A percentile compares a stretch with the other conserved stretches of the same genome.
These are phyloP conservation scores for Agrocybe pediades DNA, from an alignment of 768 basidiomycete species.

Conservation along the genomic window DNA sequence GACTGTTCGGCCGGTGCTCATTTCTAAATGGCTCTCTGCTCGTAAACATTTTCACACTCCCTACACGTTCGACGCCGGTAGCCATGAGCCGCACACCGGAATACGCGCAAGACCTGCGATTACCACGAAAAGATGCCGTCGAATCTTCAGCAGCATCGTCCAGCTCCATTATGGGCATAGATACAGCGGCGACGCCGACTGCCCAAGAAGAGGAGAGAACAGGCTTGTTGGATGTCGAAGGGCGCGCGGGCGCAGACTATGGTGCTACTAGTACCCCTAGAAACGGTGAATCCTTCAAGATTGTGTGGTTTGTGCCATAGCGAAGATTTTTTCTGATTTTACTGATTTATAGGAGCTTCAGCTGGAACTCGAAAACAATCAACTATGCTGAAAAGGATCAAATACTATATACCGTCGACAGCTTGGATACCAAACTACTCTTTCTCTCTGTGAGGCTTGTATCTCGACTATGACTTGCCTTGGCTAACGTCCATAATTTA, in stretches of 20 bases:
- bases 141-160: constrained; percentile 25
- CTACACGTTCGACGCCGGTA: background rate
- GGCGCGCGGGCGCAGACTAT: constrained; percentile 25
- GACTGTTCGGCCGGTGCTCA: too few relatives aligned
- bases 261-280: constrained; percentile 23
- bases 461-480: constrained; percentile 2
- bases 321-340: background rate
- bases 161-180: constrained; percentile 38
- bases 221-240: constrained; percentile 32
- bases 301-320: background rate
- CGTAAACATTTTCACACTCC: background rate
- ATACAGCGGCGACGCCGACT: constrained; percentile 20
- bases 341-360: background rate
- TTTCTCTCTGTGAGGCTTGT: constrained; percentile 54
- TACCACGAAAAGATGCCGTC: constrained; percentile 3
- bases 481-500: background rate
- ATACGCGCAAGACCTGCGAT: constrained; percentile 5
- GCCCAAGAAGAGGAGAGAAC: constrained; percentile 31
- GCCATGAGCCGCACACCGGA: constrained; percentile 13
- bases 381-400: constrained; percentile 47
- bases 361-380: constrained; percentile 21
- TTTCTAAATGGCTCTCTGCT: too few relatives aligned
- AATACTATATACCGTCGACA: constrained; percentile 78
- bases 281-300: constrained; percentile 21
- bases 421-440: constrained; percentile 83